Base-by-base conservation (phyloP, 805 yeast species). In the Ogataea nakhonphanomensis region DNA sequence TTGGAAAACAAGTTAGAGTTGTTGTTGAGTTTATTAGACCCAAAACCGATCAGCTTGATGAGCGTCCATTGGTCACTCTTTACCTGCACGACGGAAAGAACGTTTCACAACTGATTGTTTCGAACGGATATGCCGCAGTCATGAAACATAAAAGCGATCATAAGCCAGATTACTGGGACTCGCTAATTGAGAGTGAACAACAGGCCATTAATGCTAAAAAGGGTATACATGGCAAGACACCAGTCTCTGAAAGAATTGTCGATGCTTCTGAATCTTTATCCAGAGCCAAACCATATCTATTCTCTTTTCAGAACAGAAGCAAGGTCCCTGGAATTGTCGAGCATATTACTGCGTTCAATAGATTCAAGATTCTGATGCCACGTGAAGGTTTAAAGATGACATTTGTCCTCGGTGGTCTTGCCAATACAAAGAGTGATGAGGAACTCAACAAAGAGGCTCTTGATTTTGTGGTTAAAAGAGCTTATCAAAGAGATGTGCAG, bases 181-280 rank as follows among this genome's bases (percentile, higher is more conserved):
- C 71, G 35, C 69, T 87, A 41, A 62, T 84, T 32, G 95, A 84
- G 55, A 68, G 79, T 35, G 95, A 88, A 59, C 67, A 71, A 30
- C 68, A 67, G 30, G 83, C 90, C 11, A 68, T 65, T 44, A 73
- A 70, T 40, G 62, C 64, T 17, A 76, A 80, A 49, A 67, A 67
- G 33, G 95, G 95, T 14, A 67, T 88, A 30, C 79, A 73, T 56
- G 71, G 74, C 21, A 78, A 79, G 54, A 71, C 75, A 37, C 77
- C 78, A 11, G 76, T 76, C 11, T 64, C 76, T 14, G 79, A 78
- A 27, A 72, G 87, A 50, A 62, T 78, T 24, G 84, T 84, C 25
- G 91, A 88, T 58, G 95, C 95, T 5, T 81, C 91, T 14, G 95
- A 85, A 58, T 76, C 74, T 50, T 69, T 73, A 6, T 66, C 79